Evolutionary conservation across 495 filamentous ascomycete genomes (phyloP).

Genomic region (Aspergillus panamensis): DNA sequence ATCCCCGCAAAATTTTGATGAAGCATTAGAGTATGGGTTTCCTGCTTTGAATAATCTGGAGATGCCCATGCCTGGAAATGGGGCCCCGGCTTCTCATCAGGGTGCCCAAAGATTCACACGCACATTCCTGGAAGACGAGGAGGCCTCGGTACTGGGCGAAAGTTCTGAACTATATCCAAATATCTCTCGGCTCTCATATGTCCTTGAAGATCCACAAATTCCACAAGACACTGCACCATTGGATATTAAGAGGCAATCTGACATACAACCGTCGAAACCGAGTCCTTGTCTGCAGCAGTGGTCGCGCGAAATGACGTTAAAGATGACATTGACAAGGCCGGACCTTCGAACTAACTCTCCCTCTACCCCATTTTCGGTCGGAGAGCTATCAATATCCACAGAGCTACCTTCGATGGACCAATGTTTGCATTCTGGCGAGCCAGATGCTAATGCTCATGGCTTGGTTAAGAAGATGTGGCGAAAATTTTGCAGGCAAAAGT

Average conservation of each 20-base stretch:
- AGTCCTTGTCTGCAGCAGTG: conserved; percentile 23
- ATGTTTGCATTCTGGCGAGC: conserved; percentile 44
- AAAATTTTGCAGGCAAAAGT: conserved; percentile 36
- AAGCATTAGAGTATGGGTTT: conserved; percentile 91
- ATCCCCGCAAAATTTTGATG: conserved; percentile 93
- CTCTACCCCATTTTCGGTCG: conserved; percentile 49
- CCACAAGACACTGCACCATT: neutral
- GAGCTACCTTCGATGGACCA: conserved; percentile 48
- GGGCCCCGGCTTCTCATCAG: conserved; percentile 7
- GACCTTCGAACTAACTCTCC: conserved; percentile 65
- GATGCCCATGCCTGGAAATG: conserved; percentile 27
- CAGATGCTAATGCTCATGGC: conserved; percentile 38
- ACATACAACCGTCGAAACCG: conserved; percentile 19
- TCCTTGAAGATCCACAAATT: conserved; percentile 35
- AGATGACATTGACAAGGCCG: conserved; percentile 89
- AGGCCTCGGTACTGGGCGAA: conserved; percentile 31
- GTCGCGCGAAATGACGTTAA: conserved; percentile 83
- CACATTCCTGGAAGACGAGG: conserved; percentile 43
- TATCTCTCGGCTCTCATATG: conserved; percentile 23
- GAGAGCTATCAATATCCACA: conserved; percentile 53
- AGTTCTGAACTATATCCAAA: conserved; percentile 28
- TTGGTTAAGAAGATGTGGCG: conserved; percentile 56
- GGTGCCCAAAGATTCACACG: conserved; percentile 22
- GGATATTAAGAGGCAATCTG: conserved; percentile 20
- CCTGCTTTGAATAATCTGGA: conserved; percentile 54